A percentile compares a stretch with the other conserved stretches of the same genome.
phyloP scores from a whole-genome alignment of 495 filamentous ascomycete genomes.

The Lasiosphaeria hispida region DNA sequence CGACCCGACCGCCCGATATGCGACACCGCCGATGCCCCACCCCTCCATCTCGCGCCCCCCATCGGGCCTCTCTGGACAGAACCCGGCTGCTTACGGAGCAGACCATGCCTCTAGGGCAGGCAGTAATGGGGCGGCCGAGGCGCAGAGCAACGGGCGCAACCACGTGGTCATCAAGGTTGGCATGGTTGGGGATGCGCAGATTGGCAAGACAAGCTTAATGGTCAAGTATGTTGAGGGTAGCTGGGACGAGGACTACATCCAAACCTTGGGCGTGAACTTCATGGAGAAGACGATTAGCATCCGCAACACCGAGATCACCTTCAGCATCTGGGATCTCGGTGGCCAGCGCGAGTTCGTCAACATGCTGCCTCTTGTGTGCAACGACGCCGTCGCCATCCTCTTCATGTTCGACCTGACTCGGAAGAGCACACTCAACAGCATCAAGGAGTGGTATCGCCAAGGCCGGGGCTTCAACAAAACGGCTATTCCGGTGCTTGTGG shows the following conservation, averaged over 20 bases:
- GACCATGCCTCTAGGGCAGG: conserved; percentile 35
- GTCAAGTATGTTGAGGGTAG: conserved; percentile 99
- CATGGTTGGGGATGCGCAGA: conserved; percentile 99
- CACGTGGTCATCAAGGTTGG: conserved; percentile 98
- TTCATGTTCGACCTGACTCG: conserved; percentile 99
- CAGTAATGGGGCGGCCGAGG: conserved; percentile 39
- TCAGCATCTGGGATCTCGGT: conserved; percentile 98
- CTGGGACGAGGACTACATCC: conserved; percentile 99
- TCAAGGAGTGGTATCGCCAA: conserved; percentile 99
- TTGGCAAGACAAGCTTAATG: conserved; percentile 98
- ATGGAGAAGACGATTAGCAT: conserved; percentile 99
- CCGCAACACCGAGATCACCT: conserved; percentile 99
- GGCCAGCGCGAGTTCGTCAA: conserved; percentile 99
- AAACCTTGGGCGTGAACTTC: conserved; percentile 97
- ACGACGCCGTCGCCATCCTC: conserved; percentile 95
- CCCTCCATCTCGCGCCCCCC: conserved; percentile 47
- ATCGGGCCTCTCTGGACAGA: conserved; percentile 48
- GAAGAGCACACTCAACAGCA: conserved; percentile 96
- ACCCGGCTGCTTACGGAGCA: conserved; percentile 23
- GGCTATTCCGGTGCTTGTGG: conserved; percentile 92
- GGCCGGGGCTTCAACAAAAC: conserved; percentile 99
- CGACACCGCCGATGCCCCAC: conserved; percentile 37
- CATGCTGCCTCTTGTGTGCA: conserved; percentile 97
- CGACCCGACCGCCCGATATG: conserved; percentile 40
- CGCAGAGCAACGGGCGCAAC: conserved; percentile 59